A percentile compares a stretch with the other conserved stretches of the same genome.
Evolutionary conservation across 345 rosid genomes (phyloP).

Genomic region (Salix exigua): DNA sequence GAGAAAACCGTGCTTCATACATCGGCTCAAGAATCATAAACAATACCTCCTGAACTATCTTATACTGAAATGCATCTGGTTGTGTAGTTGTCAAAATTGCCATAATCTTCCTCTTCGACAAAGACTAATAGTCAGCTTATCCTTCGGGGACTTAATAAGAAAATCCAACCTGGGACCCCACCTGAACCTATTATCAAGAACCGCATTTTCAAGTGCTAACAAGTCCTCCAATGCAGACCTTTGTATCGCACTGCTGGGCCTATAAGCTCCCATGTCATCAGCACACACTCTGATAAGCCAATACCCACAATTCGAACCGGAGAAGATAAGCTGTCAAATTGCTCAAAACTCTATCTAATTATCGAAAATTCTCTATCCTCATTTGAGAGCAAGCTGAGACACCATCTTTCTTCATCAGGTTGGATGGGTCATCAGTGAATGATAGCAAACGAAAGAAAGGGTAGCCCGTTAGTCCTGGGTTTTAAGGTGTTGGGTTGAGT

Average conservation of each 20-base stretch:
- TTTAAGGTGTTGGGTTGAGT: constrained; percentile 19
- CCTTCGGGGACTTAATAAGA: constrained; percentile 79
- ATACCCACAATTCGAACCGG: constrained; percentile 85
- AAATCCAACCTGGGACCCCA: constrained; percentile 96
- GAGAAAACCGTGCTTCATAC: constrained; percentile 81
- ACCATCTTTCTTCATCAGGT: constrained; percentile 85
- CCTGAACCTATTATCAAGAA: constrained; percentile 86
- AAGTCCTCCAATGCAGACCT: constrained; percentile 78
- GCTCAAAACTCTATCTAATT: constrained; percentile 45
- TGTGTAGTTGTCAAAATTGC: constrained; percentile 84
- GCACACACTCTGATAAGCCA: constrained; percentile 85
- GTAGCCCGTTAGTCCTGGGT: constrained; percentile 19
- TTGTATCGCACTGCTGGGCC: constrained; percentile 78
- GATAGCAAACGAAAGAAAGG: constrained; percentile 49
- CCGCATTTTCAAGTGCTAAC: constrained; percentile 76
- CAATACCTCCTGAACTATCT: constrained; percentile 89
- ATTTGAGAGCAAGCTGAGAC: constrained; percentile 89
- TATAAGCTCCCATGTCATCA: constrained; percentile 80
- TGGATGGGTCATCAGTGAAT: constrained; percentile 61
- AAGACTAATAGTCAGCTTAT: constrained; percentile 73
- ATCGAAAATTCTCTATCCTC: constrained; percentile 71
- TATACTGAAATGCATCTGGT: constrained; percentile 84
- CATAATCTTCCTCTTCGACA: constrained; percentile 94
- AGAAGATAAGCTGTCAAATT: constrained; percentile 67
- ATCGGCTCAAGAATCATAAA: constrained; percentile 81